phyloP scores from a whole-genome alignment of 1,284 basidiomycete genomes.

The Pterulicium gracile region DNA sequence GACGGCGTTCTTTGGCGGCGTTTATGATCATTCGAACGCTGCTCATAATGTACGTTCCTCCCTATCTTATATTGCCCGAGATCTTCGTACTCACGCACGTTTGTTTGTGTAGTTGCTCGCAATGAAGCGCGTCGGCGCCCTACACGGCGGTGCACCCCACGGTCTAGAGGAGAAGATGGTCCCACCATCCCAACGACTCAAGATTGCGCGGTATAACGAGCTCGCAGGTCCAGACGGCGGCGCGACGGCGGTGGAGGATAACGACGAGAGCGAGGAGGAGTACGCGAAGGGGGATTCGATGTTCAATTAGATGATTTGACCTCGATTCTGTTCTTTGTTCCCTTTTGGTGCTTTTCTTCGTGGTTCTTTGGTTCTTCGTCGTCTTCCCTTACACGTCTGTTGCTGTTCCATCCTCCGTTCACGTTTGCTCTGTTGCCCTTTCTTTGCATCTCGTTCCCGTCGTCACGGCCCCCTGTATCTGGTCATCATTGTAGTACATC shows the following conservation, averaged over 20 bases:
- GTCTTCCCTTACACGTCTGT: no score
- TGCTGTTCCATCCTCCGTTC: no score
- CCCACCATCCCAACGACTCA: conserved; percentile 60
- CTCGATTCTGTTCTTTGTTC: no score
- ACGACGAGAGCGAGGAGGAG: background rate
- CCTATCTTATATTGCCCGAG: background rate
- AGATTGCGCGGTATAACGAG: conserved; percentile 55
- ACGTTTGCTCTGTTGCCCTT: no score
- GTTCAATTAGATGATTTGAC: background rate
- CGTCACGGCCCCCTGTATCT: no score
- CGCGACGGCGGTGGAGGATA: background rate
- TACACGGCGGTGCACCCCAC: conserved; percentile 44
- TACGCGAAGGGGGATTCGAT: background rate
- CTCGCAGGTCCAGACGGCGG: conserved; percentile 17
- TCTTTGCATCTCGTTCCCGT: no score
- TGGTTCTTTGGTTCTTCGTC: no score
- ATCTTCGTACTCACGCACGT: conserved; percentile 12
- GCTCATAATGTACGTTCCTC: conserved; percentile 53
- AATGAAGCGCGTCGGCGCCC: conserved; percentile 73
- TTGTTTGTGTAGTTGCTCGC: conserved; percentile 42
- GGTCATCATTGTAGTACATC: no score
- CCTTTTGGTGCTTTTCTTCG: no score
- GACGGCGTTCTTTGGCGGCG: conserved; percentile 77
- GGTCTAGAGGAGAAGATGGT: conserved; percentile 38
- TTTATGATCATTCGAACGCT: conserved; percentile 79